Base-by-base conservation (phyloP, 129 eudicot genomes). In the Arctium minus region DNA sequence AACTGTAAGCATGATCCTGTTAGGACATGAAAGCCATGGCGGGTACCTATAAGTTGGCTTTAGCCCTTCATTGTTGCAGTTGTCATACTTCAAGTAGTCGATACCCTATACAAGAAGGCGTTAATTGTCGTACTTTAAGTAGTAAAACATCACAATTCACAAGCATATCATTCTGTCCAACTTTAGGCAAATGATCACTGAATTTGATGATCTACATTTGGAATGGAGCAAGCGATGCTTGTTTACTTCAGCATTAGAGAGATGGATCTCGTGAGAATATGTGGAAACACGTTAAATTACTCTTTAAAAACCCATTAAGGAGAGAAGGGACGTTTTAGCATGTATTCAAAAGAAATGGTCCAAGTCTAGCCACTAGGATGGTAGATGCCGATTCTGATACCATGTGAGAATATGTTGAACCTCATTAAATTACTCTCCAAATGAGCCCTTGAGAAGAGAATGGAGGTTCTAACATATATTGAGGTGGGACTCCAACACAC, bases 41-140 rank as follows among this genome's bases (percentile, higher is more conserved):
- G 81, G 76, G 44, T 80, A 94, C 97, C 97, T 81, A 76, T 81
- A 79, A 72, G 91, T 91, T 84, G 99, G 99, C 84, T 88, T 95
- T 72, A 80, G 35, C 67, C 87, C 94, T 30, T 77, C 94, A 32
- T 91, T 89, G 90, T 88, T 87, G 62, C 98, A 94, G 78, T 94
- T 94, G 77, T 94, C 98, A 48, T 94, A 94, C 93, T 94, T 94
- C 88, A 94, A 80, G 83, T 94, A 95, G 85, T 96, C 97, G 0
- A 93, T 93, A 15, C 97, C 97, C 99, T 96, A 85, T 31, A 85
- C 53, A 82, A 78, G 44, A 79, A 42, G 35, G 36, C 36, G 18
- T 36, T 6, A 40, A 2, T 38, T 8, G 17, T 67, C 22, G 35
- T 77, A 17, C 62, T 6, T 6, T 4, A 71, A 50, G 11, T 12